These are phyloP conservation scores for Trichosporon ovoides DNA, from an alignment of 1,284 basidiomycete genomes.

Conservation along the genomic window DNA sequence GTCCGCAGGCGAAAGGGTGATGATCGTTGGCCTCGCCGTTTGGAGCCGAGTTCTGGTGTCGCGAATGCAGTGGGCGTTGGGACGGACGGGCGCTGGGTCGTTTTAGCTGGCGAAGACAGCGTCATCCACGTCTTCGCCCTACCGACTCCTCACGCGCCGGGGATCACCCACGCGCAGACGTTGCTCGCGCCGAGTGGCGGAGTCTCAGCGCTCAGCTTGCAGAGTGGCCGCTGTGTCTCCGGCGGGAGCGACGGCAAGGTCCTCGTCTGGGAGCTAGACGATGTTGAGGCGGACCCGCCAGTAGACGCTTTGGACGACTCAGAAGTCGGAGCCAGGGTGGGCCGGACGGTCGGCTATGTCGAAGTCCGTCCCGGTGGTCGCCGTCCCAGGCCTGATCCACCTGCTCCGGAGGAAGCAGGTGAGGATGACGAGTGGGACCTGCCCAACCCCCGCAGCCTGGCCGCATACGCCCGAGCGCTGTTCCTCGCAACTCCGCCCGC, in stretches of 20 bases:
- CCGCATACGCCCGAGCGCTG: slow-evolving; percentile 37
- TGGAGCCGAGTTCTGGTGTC: slow-evolving; percentile 37
- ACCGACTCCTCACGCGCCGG: slow-evolving; percentile 15
- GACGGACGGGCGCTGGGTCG: slow-evolving; percentile 43
- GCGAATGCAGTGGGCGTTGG: slow-evolving; percentile 39
- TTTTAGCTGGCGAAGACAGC: slow-evolving; percentile 43
- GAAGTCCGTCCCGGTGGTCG: slow-evolving; percentile 35
- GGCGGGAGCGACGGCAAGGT: slow-evolving; percentile 43
- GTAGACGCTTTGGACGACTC: too few species aligned
- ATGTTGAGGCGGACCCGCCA: slow-evolving; percentile 9
- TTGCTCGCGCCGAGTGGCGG: slow-evolving; percentile 39
- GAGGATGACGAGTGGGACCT: slow-evolving; percentile 10
- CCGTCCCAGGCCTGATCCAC: background rate
- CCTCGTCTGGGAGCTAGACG: slow-evolving; percentile 47
- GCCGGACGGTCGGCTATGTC: slow-evolving; percentile 37
- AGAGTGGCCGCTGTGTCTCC: slow-evolving; percentile 38
- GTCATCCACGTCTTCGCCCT: slow-evolving; percentile 47
- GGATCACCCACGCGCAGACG: slow-evolving; percentile 40
- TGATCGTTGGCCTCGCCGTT: slow-evolving; percentile 32
- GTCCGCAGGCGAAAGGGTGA: slow-evolving; percentile 15
- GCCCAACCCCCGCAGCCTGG: slow-evolving; percentile 42
- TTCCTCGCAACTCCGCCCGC: slow-evolving; percentile 36
- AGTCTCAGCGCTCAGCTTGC: slow-evolving; percentile 38
- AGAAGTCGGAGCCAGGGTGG: slow-evolving; percentile 21
- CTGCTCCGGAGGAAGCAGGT: background rate